Percentiles rank a stretch among this genome's conserved stretches.
These are phyloP conservation scores for Rubia tinctorum DNA, from an alignment of 305 asterid genomes.

Conservation along the genomic window DNA sequence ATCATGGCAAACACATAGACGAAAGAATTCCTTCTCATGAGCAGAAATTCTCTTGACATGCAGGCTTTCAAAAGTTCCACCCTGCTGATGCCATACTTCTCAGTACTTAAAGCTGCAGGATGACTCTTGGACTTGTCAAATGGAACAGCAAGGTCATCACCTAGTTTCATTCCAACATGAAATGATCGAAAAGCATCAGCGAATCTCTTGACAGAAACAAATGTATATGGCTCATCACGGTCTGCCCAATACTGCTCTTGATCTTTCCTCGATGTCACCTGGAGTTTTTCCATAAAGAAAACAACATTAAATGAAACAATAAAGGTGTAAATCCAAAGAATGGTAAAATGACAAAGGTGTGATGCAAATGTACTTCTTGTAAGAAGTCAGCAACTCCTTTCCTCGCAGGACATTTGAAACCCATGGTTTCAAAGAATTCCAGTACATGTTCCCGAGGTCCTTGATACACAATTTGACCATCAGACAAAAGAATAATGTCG, in stretches of 20 bases:
- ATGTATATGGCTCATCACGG: slow-evolving; percentile 41
- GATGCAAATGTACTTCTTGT: too few relatives aligned
- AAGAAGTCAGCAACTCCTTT: background rate
- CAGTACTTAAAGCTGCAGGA: slow-evolving; percentile 49
- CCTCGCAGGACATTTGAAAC: too few relatives aligned
- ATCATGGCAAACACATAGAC: slow-evolving; percentile 39
- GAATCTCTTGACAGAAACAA: slow-evolving; percentile 40
- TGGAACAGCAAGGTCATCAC: slow-evolving; percentile 32
- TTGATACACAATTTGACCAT: slow-evolving; percentile 57
- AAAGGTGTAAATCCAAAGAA: background rate
- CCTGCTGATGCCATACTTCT: slow-evolving; percentile 32
- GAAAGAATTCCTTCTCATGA: slow-evolving; percentile 53
- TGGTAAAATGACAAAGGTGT: background rate
- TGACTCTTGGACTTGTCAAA: slow-evolving; percentile 49
- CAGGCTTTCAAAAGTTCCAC: slow-evolving; percentile 44
- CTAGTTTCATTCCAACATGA: slow-evolving; percentile 38
- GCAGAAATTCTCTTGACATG: slow-evolving; percentile 40
- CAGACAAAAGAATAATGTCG: slow-evolving; percentile 52
- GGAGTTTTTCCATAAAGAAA: slow-evolving; percentile 2
- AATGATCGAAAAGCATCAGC: slow-evolving; percentile 39
- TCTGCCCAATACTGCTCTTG: slow-evolving; percentile 55
- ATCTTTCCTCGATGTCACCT: slow-evolving; percentile 63
- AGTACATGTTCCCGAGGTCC: slow-evolving; percentile 44
- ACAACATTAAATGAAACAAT: background rate
- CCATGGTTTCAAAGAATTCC: too few relatives aligned